Conservation (phyloP, 768 basidiomycete species). For the Lenzites betulinus region DNA sequence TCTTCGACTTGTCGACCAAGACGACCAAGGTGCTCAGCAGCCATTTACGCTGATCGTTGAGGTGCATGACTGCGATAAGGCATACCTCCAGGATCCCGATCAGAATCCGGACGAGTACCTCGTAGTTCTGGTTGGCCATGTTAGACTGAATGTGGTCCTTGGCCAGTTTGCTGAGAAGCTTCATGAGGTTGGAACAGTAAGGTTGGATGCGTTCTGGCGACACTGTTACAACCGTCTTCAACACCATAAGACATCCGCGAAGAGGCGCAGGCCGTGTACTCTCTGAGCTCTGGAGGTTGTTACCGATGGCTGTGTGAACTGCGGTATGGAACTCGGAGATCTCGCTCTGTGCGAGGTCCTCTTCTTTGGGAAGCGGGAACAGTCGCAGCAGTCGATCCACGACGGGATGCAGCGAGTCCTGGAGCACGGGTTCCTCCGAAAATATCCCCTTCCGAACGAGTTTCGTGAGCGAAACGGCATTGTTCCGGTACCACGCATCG, state of each 20-base stretch:
- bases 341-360: constrained; percentile 59
- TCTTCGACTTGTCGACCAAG: constrained; percentile 90
- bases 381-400: constrained; percentile 78
- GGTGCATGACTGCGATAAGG: constrained; percentile 72
- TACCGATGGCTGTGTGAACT: constrained; percentile 71
- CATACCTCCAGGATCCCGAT: constrained; percentile 87
- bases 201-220: constrained; percentile 83
- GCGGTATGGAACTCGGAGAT: constrained; percentile 78
- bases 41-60: constrained; percentile 85
- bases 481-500: constrained; percentile 76
- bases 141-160: constrained; percentile 81
- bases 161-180: constrained; percentile 78
- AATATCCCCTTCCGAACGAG: constrained; percentile 86
- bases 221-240: constrained; percentile 81
- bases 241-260: constrained; percentile 81
- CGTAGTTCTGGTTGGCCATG: constrained; percentile 44
- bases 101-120: constrained; percentile 63
- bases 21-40: constrained; percentile 76
- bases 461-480: constrained; percentile 73
- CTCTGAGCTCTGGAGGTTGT: constrained; percentile 72
- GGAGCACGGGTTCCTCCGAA: constrained; percentile 76
- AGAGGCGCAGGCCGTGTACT: constrained; percentile 41
- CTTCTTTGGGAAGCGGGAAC: constrained; percentile 77
- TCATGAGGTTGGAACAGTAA: constrained; percentile 75
- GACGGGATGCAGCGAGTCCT: constrained; percentile 80